Conservation (phyloP, 306 rosid genomes). For the Elaeagnus macrophylla region DNA sequence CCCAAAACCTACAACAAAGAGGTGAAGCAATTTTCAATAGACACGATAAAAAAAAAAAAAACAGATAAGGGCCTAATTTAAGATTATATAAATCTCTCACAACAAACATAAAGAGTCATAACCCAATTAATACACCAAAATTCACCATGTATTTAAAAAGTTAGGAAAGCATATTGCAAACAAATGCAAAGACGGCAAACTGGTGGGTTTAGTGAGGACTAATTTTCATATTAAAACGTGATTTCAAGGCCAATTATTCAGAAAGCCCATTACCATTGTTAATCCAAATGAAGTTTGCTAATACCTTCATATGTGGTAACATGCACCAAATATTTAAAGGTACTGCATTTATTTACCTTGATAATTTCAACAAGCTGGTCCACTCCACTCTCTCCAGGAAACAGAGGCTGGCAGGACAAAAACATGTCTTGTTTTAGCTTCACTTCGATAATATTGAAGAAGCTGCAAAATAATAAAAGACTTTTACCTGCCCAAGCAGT, state of each 20-base stretch:
- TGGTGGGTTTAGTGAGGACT: no score
- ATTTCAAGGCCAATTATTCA: no score
- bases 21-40: background rate
- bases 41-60: background rate
- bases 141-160: background rate
- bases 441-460: constrained; percentile 3
- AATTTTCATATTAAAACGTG: no score
- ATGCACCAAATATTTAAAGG: constrained; percentile 4
- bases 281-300: no score
- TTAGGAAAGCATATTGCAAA: background rate
- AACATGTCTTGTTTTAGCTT: constrained; percentile 7
- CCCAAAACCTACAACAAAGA: constrained; percentile 64
- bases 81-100: background rate
- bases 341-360: constrained; percentile 55
- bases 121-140: background rate
- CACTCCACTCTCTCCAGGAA: constrained; percentile 97
- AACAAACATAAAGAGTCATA: background rate
- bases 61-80: background rate
- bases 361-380: constrained; percentile 98
- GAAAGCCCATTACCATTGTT: no score
- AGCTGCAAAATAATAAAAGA: constrained; percentile 2
- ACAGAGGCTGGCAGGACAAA: constrained; percentile 55
- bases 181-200: background rate
- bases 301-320: background rate
- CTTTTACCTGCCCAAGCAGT: constrained; percentile 79